Evolutionary conservation across 202 grass and related monocot species (phyloP), one percentile per base, ranked within the genome.

Genomic region (Alloteropsis angusta): DNA sequence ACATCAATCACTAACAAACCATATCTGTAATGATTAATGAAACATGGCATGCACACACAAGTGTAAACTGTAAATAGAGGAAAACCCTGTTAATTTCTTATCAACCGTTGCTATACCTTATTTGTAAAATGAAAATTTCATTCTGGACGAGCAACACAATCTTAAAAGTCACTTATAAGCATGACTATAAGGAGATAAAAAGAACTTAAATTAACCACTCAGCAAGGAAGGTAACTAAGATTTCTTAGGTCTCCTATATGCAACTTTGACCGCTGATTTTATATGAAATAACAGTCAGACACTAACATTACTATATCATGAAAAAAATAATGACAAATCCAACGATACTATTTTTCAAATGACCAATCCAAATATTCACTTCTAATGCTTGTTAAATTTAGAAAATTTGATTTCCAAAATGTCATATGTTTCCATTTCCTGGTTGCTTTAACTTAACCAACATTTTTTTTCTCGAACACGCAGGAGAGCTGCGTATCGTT

Each of bases 131-230:
- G 6, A 72, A 71, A 71, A 79, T 82, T 45, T 11, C 64, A 44
- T 84, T 88, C 59, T 76, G 64, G 38, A 71, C 19, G 7, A 84
- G 21, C 22, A 77, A 72, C 49, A 84, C 19, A 52, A 75, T 55
- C 53, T 70, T 39, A 42, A 50, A 45, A 46, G 32, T 68, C 74
- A 68, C 35, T 72, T 36, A 25, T 22, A 5, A 83, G 65, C 4
- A 28, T 28, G 42, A 55, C 65, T 42, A 77, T 42, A 77, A 66
- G 13, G 6, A 75, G 47, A 32, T 75, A 77, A 80, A 26, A 48
- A 65, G 71, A 65, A 46, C 0, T 35, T 5, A 52, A 45, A 65
- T n/a, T 30, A 74, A 69, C 2, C 5, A 80, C 18, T 36, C 23
- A 32, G 25, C 25, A 60, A 38, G 32, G 8, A 62, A 45, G 15